Evolutionary conservation across 202 grass and related monocot genomes (phyloP).

Genomic region (Digitaria exilis): DNA sequence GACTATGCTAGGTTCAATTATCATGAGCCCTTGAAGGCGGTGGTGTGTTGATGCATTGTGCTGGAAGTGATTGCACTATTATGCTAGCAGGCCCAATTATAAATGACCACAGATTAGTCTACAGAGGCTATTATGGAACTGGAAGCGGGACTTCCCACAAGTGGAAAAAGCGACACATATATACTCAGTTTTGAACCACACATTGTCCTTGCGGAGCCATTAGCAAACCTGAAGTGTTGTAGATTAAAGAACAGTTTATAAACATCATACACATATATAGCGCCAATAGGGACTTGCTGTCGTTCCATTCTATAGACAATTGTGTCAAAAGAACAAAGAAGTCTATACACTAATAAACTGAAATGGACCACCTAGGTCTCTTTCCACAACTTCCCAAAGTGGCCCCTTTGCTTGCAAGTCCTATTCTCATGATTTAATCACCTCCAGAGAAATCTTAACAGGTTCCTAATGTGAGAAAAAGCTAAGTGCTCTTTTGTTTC

Average conservation of each 20-base stretch:
- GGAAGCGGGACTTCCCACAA: background rate
- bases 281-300: slow-evolving; percentile 30
- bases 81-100: background rate
- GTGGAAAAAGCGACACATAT: background rate
- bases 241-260: slow-evolving; percentile 28
- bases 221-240: background rate
- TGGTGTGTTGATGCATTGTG: background rate
- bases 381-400: slow-evolving; percentile 18
- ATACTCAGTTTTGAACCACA: background rate
- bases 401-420: background rate
- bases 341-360: background rate
- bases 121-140: background rate
- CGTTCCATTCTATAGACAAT: slow-evolving; percentile 21
- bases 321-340: background rate
- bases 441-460: background rate
- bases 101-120: background rate
- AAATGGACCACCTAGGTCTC: slow-evolving; percentile 4
- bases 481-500: slow-evolving; percentile 33
- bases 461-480: slow-evolving; percentile 10
- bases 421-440: background rate
- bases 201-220: background rate
- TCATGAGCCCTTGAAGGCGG: no score
- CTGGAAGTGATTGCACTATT: background rate
- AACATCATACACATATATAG: background rate
- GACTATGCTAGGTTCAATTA: no score